Conservation (phyloP, 2,329 filamentous ascomycete genomes). For the Zasmidium angulare region DNA sequence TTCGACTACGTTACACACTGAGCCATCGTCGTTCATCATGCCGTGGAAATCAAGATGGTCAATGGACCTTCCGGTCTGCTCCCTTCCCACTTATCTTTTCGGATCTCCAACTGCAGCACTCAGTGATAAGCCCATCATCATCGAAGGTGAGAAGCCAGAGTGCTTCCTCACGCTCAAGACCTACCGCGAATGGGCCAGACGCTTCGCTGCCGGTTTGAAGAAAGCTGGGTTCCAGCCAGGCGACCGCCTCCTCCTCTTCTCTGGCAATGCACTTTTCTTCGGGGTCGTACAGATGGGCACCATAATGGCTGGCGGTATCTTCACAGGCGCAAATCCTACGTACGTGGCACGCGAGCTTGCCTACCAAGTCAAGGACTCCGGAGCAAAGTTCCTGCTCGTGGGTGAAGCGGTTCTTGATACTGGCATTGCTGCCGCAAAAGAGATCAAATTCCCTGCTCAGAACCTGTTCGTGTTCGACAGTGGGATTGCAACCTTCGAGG, state of each 20-base stretch:
- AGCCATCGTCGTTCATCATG: slow-evolving; percentile 42
- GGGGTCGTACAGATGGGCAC: slow-evolving; percentile 69
- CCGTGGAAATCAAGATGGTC: slow-evolving; percentile 53
- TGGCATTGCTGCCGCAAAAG: slow-evolving; percentile 64
- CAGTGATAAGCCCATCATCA: slow-evolving; percentile 47
- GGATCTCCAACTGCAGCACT: slow-evolving; percentile 46
- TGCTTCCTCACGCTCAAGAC: slow-evolving; percentile 63
- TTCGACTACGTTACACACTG: too few species aligned
- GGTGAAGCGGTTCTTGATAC: slow-evolving; percentile 64
- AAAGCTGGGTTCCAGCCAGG: slow-evolving; percentile 64
- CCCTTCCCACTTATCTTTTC: slow-evolving; percentile 51
- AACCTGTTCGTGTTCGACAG: slow-evolving; percentile 68
- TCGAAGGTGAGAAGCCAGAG: slow-evolving; percentile 67
- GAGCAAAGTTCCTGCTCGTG: slow-evolving; percentile 65
- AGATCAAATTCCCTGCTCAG: slow-evolving; percentile 55
- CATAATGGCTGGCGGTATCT: slow-evolving; percentile 74
- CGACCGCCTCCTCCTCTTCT: slow-evolving; percentile 72
- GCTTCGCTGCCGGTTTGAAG: slow-evolving; percentile 64
- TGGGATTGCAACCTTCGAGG: slow-evolving; percentile 21
- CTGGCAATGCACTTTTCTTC: slow-evolving; percentile 72
- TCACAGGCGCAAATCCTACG: slow-evolving; percentile 71
- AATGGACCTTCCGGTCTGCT: slow-evolving; percentile 47
- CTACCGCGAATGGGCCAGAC: slow-evolving; percentile 70
- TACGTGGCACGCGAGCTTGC: slow-evolving; percentile 71
- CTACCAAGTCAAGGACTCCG: slow-evolving; percentile 72